Evolutionary conservation across 345 rosid species (phyloP).

Genomic region (Noccaea caerulescens): DNA sequence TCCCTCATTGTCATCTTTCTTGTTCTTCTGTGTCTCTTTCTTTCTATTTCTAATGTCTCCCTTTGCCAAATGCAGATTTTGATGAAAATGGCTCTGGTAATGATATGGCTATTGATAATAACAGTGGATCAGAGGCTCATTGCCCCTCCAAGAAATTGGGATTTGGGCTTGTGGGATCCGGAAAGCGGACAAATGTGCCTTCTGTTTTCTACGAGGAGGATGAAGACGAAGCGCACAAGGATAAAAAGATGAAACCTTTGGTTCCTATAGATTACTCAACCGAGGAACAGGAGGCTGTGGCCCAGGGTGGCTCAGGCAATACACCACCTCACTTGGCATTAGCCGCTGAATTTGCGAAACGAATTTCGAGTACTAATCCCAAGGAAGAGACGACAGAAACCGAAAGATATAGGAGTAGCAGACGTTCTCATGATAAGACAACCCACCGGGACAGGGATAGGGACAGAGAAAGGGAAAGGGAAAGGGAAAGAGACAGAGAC

Average conservation of each 20-base stretch:
- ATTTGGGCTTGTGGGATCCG: slow-evolving; percentile 95
- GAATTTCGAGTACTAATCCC: slow-evolving; percentile 65
- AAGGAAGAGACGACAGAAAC: slow-evolving; percentile 73
- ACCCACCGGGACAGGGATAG: slow-evolving; percentile 73
- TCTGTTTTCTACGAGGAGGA: slow-evolving; percentile 96
- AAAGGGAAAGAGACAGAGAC: slow-evolving; percentile 54
- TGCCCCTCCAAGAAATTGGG: slow-evolving; percentile 82
- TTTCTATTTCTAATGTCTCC: slow-evolving; percentile 19
- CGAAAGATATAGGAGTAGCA: slow-evolving; percentile 79
- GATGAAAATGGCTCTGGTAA: slow-evolving; percentile 63
- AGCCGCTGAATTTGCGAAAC: slow-evolving; percentile 95
- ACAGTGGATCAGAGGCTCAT: slow-evolving; percentile 58
- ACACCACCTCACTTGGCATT: slow-evolving; percentile 82
- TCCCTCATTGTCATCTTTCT: background rate
- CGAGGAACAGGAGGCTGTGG: slow-evolving; percentile 85
- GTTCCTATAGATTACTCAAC: slow-evolving; percentile 96
- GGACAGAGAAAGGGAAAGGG: slow-evolving; percentile 23
- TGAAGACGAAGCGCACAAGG: slow-evolving; percentile 84
- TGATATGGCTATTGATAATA: slow-evolving; percentile 46
- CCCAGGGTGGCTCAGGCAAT: slow-evolving; percentile 60
- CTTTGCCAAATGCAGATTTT: slow-evolving; percentile 50
- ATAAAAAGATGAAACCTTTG: slow-evolving; percentile 91
- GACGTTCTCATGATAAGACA: slow-evolving; percentile 71
- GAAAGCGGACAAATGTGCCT: slow-evolving; percentile 85
- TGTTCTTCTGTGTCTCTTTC: slow-evolving; percentile 1